These are phyloP conservation scores for Mycena crocata DNA, from an alignment of 768 basidiomycete species.

Conservation along the genomic window DNA sequence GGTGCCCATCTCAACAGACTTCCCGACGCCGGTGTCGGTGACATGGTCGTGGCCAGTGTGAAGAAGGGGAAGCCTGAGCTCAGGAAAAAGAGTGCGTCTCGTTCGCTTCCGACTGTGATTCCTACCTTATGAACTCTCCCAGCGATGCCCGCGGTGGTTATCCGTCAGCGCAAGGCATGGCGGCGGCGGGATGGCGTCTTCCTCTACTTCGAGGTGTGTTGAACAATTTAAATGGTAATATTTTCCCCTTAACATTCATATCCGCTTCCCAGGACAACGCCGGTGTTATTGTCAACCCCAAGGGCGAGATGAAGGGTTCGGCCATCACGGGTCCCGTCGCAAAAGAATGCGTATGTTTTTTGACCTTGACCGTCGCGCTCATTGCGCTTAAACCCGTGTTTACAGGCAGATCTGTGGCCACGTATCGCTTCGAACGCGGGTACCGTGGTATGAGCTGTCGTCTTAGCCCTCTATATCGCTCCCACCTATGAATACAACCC, in stretches of 20 bases:
- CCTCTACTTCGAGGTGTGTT: slow-evolving; percentile 93
- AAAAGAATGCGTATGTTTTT: slow-evolving; percentile 96
- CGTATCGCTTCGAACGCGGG: slow-evolving; percentile 99
- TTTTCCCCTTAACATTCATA: not conserved
- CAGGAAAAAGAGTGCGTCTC: slow-evolving; percentile 94
- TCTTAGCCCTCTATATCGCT: slow-evolving; percentile 8
- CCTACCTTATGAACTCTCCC: slow-evolving; percentile 11
- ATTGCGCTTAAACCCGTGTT: not conserved
- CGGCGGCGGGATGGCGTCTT: slow-evolving; percentile 97
- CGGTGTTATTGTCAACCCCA: slow-evolving; percentile 97
- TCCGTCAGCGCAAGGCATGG: slow-evolving; percentile 99
- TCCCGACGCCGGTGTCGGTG: slow-evolving; percentile 94
- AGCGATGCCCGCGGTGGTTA: slow-evolving; percentile 98
- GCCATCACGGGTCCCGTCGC: slow-evolving; percentile 97
- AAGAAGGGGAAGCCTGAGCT: slow-evolving; percentile 99
- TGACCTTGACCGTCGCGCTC: not conserved
- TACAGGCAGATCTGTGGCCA: slow-evolving; percentile 95
- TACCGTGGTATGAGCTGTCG: slow-evolving; percentile 88
- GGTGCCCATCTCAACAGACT: slow-evolving; percentile 97
- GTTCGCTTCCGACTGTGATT: not conserved
- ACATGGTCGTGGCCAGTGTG: slow-evolving; percentile 96
- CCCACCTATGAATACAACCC: slow-evolving; percentile 15
- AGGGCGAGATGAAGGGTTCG: slow-evolving; percentile 99
- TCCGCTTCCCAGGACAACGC: slow-evolving; percentile 78
- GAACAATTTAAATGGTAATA: not conserved